Base-by-base conservation (phyloP, 179 eudicot species). In the Amaranthus tricolor region DNA sequence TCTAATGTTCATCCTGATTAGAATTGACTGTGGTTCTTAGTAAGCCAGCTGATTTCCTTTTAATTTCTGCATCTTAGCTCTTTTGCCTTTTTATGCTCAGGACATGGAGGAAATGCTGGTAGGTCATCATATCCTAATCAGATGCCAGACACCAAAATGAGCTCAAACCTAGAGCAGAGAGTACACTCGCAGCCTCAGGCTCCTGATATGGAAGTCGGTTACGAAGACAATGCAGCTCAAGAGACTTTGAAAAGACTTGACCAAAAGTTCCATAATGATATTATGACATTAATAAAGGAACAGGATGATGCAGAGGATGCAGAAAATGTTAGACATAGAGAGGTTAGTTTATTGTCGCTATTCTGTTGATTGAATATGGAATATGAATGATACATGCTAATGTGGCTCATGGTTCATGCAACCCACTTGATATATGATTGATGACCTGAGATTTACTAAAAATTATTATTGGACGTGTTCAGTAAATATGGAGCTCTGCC, bases 291-390 rank as follows among this genome's bases (percentile, higher is more conserved):
- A 71, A 82, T 81, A 74, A 94, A 92, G 84, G 97, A 94, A 78
- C 97, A 90, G 77, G 76, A 62, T 69, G 97, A 90, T 77, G 85
- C 88, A 15, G 98, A 92, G 82, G 97, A 92, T 81, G 90, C 89
- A 20, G 98, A 94, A 82, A 87, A 79, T 87, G 84, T 89, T 57
- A 82, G 96, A 74, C 98, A 94, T 68, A 83, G 85, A 78, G 97
- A 92, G 98, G 98, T 92, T 55, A 74, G 96, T 78, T 75, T 44
- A 68, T 50, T 54, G 21, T 69, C 40, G n/a, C 61, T 15, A 7
- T 53, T 53, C 52, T 31, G 71, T 12, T 12, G 50, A 43, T 31
- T 66, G 11, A 55, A 54, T 47, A 2, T 40, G 13, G 62, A 40
- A 43, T 40, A n/a, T n/a, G 6, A 56, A 20, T 44, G 15, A 58